A percentile compares a stretch with the other conserved stretches of the same genome.
phyloP scores from a whole-genome alignment of 345 rosid genomes.

The Citropsis articulata region DNA sequence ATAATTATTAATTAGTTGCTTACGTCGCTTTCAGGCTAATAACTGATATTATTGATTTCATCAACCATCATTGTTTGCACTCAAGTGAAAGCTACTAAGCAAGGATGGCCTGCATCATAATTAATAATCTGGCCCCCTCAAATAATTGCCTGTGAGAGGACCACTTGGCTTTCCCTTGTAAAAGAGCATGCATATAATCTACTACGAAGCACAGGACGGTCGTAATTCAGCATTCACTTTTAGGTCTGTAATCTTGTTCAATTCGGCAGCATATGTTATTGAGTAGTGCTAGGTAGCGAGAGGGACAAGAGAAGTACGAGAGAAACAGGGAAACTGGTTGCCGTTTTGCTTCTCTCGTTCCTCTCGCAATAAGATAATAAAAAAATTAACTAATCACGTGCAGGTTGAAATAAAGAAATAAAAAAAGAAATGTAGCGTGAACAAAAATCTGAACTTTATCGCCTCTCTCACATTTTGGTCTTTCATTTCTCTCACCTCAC shows the following conservation, averaged over 20 bases:
- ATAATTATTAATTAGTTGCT: not conserved
- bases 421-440: too few relatives aligned
- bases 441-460: too few relatives aligned
- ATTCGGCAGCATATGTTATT: not conserved
- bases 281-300: too few relatives aligned
- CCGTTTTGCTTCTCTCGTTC: too few relatives aligned
- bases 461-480: too few relatives aligned
- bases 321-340: too few relatives aligned
- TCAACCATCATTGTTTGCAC: not conserved
- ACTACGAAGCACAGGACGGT: not conserved
- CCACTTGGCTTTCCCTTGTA: not conserved
- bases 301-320: too few relatives aligned
- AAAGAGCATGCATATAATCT: not conserved
- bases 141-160: not conserved
- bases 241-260: not conserved
- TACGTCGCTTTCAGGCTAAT: not conserved
- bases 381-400: too few relatives aligned
- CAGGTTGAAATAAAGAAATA: too few relatives aligned
- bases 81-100: not conserved
- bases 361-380: too few relatives aligned
- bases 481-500: too few relatives aligned
- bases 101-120: not conserved
- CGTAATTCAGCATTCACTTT: not conserved
- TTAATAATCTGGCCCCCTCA: not conserved
- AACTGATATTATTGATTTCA: not conserved